Conservation (phyloP, 306 rosid species). For the Abrus precatorius region DNA sequence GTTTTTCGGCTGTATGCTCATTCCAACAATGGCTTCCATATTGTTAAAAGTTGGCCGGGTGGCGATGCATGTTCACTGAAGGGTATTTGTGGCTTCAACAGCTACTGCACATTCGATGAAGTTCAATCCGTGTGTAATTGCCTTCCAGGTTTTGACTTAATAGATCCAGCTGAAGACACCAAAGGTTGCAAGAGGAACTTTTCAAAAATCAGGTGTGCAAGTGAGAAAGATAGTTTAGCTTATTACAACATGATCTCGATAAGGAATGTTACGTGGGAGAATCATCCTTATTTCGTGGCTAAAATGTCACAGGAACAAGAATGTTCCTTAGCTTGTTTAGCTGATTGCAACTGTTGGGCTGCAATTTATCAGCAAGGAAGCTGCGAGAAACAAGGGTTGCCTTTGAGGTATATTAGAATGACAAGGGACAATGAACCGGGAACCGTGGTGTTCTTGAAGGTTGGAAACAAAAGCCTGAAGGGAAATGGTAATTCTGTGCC, state of each 20-base stretch:
- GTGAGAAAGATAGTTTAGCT: background rate
- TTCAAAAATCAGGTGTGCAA: slow-evolving; percentile 11
- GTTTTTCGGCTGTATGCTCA: slow-evolving; percentile 36
- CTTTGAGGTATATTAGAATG: slow-evolving; percentile 36
- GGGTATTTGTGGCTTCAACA: slow-evolving; percentile 48
- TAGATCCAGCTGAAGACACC: slow-evolving; percentile 14
- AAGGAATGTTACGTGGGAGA: background rate
- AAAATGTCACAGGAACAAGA: background rate
- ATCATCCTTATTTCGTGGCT: background rate
- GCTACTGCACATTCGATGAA: slow-evolving; percentile 43
- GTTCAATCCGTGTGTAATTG: slow-evolving; percentile 28
- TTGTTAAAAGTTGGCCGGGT: fast-evolving
- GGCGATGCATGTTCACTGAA: background rate
- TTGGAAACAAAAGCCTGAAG: slow-evolving; percentile 9
- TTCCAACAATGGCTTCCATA: background rate
- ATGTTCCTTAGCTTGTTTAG: slow-evolving; percentile 44
- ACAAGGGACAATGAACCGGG: fast-evolving
- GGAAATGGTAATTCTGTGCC: background rate
- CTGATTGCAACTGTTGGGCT: slow-evolving; percentile 54
- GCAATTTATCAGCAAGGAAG: background rate
- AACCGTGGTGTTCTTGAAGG: slow-evolving; percentile 37
- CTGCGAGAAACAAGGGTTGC: slow-evolving; percentile 46
- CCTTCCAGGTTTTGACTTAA: slow-evolving; percentile 9
- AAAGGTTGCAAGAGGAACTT: slow-evolving; percentile 50
- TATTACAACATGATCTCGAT: slow-evolving; percentile 11